These are phyloP conservation scores for Comarum palustre DNA, from an alignment of 306 rosid genomes.

Conservation along the genomic window DNA sequence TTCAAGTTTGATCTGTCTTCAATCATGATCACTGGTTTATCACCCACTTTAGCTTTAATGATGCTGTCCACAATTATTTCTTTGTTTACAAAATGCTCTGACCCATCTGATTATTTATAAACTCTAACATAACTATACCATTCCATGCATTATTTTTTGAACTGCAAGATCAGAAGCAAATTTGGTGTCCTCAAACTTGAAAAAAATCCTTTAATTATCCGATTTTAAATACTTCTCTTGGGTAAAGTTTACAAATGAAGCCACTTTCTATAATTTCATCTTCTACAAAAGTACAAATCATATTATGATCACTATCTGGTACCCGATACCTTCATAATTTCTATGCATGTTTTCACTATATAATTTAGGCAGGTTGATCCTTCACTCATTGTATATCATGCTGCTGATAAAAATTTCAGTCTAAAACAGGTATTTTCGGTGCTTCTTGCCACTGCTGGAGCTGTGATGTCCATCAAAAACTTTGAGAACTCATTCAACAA, in stretches of 20 bases:
- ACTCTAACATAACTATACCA: background rate
- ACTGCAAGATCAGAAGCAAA: conserved; percentile 18
- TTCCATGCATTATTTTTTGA: conserved; percentile 18
- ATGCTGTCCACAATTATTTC: conserved; percentile 39
- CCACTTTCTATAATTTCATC: conserved; percentile 1
- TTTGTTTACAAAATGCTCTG: conserved; percentile 12
- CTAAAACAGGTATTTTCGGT: conserved; percentile 55
- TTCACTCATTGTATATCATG: background rate
- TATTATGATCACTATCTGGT: background rate
- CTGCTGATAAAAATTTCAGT: conserved; percentile 12
- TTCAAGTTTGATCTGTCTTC: conserved; percentile 23
- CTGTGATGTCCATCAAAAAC: conserved; percentile 66
- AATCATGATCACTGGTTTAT: conserved; percentile 23
- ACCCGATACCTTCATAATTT: background rate
- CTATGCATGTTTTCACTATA: background rate
- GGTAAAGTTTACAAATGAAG: background rate
- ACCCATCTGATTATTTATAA: conserved; percentile 20
- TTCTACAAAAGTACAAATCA: background rate
- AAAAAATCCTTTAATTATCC: background rate
- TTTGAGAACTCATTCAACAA: conserved; percentile 92
- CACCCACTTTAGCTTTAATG: conserved; percentile 60
- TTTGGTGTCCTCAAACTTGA: background rate
- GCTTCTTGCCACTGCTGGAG: conserved; percentile 74
- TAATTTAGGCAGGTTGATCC: conserved; percentile 17
- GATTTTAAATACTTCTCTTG: background rate